Base-by-base conservation (phyloP, 306 rosid genomes). In the Arachis hypogaea region DNA sequence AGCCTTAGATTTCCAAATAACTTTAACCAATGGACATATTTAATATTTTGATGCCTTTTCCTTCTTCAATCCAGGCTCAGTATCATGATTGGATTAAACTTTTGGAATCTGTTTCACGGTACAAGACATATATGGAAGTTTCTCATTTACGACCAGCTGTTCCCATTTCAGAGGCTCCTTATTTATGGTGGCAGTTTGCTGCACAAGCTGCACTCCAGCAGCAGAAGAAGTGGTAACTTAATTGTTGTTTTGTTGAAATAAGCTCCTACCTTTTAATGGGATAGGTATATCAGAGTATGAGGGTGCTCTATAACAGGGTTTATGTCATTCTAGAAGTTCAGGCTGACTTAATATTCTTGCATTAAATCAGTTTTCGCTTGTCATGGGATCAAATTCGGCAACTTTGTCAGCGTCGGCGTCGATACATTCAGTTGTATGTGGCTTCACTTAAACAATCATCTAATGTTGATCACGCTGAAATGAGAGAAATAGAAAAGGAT, bases 401-500 rank as follows among this genome's bases (percentile, higher is more conserved):
- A 83, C 95, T 94, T 71, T 94, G 99, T 87, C 97, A 88, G 88
- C 81, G 81, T 78, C 97, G 99, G 49, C 96, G 97, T 50, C 96
- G 58, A 64, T 94, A 94, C 61, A 78, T 94, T 83, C 97, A 94
- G 85, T 80, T 89, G 72, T 94, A 94, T 71, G 88, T 78, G 69
- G 88, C 83, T 85, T 85, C 84, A 69, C 82, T 94, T 81, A 95
- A 94, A 82, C 85, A 86, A 56, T 71, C 77, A 60, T 51, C 95
- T 36, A 61, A 78, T 61, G 82, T 46, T 69, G 68, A 82, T 72
- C 65, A 29, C 29, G 61, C 77, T 22, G 93, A 94, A 81, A 84
- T 94, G 44, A 82, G 97, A 88, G 91, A 92, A 86, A 92, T 92
- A 59, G 99, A 94, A 85, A 88, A 77, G 75, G 99, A 94, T 84